Base-by-base conservation (phyloP, 108 stramenopile species). In the Cyclotella kingstonii region DNA sequence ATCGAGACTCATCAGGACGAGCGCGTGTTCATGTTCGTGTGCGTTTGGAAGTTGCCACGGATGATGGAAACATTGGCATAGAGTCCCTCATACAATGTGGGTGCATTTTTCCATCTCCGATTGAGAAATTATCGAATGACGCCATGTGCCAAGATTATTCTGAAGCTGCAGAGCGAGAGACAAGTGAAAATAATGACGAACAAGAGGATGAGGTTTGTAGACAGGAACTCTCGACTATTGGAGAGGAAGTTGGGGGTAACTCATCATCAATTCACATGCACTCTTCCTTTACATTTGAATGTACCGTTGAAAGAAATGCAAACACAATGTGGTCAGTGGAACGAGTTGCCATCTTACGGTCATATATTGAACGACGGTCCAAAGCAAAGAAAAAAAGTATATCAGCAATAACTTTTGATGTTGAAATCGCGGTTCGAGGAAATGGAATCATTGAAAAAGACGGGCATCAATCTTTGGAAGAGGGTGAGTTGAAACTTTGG, bases 1-100 rank as follows among this genome's bases (percentile, higher is more conserved):
- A 72, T 41, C 70, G 70, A 21, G 70, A 72, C 38, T 72, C 70
- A 15, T 72, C 70, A 41, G 70, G 70, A 28, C 35, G 70, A 50
- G 70, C 70, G 12, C 48, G 61, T 33, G 62, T 58, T 35, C 48
- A 51, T 22, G 4, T 72, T 9, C 54, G 70, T 26, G 53, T 52
- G 26, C 70, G 62, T 43, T 49, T 72, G 2, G 40, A 48, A n/a
- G 17, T 55, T 33, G 12, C 49, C 1, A 34, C 25, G 5, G 41
- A 63, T 22, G 55, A 50, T 34, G 41, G 27, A 19, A 53, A 31
- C 0, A 14, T 47, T 10, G 57, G 41, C 15, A 39, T 50, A 26
- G 47, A 52, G 0, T 34, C 60, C 3, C 38, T 70, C 9, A 35
- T 70, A 15, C 18, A 46, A 26, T 57, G 55, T 42, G 56, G 66